Conservation (phyloP, 2,329 filamentous ascomycete species). For the Fusarium sp. region DNA sequence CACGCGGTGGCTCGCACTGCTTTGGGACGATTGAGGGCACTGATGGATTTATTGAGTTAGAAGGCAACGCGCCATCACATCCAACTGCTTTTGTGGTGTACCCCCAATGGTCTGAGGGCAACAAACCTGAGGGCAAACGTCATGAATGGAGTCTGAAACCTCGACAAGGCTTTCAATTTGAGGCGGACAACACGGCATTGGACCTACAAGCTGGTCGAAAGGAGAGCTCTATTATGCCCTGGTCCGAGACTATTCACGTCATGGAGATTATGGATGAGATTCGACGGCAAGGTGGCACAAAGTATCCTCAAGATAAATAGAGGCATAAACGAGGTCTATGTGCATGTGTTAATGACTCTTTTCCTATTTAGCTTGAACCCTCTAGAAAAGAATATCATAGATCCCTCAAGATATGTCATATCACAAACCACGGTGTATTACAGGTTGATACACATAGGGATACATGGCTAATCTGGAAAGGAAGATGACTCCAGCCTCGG, state of each 20-base stretch:
- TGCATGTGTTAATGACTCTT: too few species aligned
- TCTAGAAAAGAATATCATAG: too few species aligned
- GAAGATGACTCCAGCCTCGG: too few species aligned
- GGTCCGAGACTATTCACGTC: conserved; percentile 79
- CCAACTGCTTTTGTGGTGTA: conserved; percentile 1
- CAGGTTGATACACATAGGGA: too few species aligned
- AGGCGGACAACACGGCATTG: conserved; percentile 81
- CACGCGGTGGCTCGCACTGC: background rate
- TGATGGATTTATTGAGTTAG: background rate
- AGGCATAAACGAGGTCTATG: too few species aligned
- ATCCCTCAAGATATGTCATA: too few species aligned
- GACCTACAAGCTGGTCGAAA: conserved; percentile 58
- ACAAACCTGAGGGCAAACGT: background rate
- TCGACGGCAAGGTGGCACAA: conserved; percentile 60
- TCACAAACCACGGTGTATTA: too few species aligned
- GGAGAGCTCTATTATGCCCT: conserved; percentile 75
- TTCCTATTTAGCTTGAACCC: too few species aligned
- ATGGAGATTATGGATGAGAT: conserved; percentile 74
- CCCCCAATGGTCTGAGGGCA: background rate
- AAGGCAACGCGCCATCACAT: background rate
- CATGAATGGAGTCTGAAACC: conserved; percentile 58
- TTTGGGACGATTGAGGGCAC: background rate
- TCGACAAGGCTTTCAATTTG: conserved; percentile 82
- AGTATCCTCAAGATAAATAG: conserved; percentile 53
- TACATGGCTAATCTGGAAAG: too few species aligned